These are phyloP conservation scores for Zygoascus hellenicus DNA, from an alignment of 1,139 yeast genomes.

Conservation along the genomic window DNA sequence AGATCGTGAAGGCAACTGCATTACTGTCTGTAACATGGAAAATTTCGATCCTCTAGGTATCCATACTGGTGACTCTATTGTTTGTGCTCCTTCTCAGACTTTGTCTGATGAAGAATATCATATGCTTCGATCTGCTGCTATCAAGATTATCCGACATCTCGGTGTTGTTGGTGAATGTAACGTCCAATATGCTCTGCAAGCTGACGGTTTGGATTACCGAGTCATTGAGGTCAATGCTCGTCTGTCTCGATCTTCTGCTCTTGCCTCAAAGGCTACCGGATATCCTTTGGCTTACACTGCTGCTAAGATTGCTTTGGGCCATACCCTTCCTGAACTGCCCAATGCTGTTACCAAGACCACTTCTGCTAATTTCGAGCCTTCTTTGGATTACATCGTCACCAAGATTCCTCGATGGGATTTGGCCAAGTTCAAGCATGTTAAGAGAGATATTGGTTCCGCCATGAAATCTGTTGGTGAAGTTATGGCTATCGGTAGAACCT, in stretches of 20 bases:
- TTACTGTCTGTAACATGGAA: conserved; percentile 98
- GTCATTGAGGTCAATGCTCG: conserved; percentile 98
- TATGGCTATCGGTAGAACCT: conserved; percentile 97
- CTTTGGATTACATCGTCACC: conserved; percentile 92
- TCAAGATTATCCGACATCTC: conserved; percentile 91
- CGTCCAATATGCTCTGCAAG: conserved; percentile 94
- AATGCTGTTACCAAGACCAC: conserved; percentile 96
- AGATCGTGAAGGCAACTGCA: conserved; percentile 93
- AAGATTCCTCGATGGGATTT: conserved; percentile 99
- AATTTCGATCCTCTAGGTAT: conserved; percentile 97
- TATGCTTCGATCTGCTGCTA: conserved; percentile 96
- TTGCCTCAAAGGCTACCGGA: conserved; percentile 98
- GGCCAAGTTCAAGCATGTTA: conserved; percentile 89
- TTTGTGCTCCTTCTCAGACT: conserved; percentile 98
- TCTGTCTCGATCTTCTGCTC: conserved; percentile 92
- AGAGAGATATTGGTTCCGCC: conserved; percentile 87
- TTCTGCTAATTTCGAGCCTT: conserved; percentile 94
- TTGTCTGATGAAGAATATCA: conserved; percentile 95
- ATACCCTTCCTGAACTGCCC: conserved; percentile 89
- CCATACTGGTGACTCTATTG: conserved; percentile 98
- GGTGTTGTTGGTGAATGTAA: conserved; percentile 99
- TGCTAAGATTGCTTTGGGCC: conserved; percentile 92
- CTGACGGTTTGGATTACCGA: conserved; percentile 91
- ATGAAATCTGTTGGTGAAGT: conserved; percentile 99
- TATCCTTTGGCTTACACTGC: conserved; percentile 98